A percentile compares a stretch with the other conserved stretches of the same genome.
Conservation (phyloP, 495 filamentous ascomycete genomes). For the Annulohypoxylon bovei region DNA sequence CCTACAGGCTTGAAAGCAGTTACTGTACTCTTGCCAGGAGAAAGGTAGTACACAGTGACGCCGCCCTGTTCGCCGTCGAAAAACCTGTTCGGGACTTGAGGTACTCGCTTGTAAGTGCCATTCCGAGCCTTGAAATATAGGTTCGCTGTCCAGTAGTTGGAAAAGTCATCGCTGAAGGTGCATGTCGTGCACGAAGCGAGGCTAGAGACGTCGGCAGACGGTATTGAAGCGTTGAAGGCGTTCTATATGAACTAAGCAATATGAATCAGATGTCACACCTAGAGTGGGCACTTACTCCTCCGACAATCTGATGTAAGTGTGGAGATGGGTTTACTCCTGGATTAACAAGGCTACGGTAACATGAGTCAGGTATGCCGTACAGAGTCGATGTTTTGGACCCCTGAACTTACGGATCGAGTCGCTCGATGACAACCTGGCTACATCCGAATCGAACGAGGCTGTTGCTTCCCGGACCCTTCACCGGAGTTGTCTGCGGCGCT, state of each 20-base stretch:
- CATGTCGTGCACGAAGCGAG: conserved; percentile 50
- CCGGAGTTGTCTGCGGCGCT: conserved; percentile 30
- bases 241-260: conserved; percentile 28
- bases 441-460: conserved; percentile 42
- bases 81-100: conserved; percentile 53
- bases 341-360: conserved; percentile 32
- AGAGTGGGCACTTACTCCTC: conserved; percentile 28
- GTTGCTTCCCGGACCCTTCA: conserved; percentile 37
- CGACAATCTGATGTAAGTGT: conserved; percentile 40
- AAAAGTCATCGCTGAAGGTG: conserved; percentile 51
- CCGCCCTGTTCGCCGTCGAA: conserved; percentile 50
- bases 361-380: conserved; percentile 6
- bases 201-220: conserved; percentile 45
- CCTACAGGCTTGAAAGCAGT: conserved; percentile 58
- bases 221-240: conserved; percentile 52
- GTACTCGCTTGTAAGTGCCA: conserved; percentile 55
- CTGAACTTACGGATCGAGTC: conserved; percentile 39
- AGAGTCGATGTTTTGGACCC: background rate
- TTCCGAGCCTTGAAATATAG: conserved; percentile 55
- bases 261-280: background rate
- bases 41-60: conserved; percentile 58
- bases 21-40: conserved; percentile 50
- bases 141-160: conserved; percentile 59
- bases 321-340: conserved; percentile 42
- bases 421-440: conserved; percentile 42